Base-by-base conservation (phyloP, 2,329 filamentous ascomycete species). In the Alternaria sp. region DNA sequence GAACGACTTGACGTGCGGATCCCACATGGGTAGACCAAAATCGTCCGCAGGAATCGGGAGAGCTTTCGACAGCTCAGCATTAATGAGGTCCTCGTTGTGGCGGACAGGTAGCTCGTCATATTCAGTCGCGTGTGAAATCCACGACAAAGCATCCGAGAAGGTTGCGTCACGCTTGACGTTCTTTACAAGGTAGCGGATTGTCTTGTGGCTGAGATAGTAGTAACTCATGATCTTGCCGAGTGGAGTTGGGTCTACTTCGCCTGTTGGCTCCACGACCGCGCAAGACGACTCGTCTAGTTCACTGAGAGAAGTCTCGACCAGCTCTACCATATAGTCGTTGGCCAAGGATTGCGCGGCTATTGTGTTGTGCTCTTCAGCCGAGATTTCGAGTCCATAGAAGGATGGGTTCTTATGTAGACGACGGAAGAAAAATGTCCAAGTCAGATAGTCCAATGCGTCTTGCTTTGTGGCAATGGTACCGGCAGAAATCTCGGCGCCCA, bases 361-460 rank as follows among this genome's bases (percentile, higher is more conserved):
- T 8, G 90, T 94, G 75, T 93, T 96, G 79, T 97, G 93, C 70
- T 97, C 93, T 70, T 97, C 94, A 0, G 92, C 90, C 0, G 92
- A 92, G 44, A 99, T 95, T 75, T 97, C 91, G 0, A 99, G 88
- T 0, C 96, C 96, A 70, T 99, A 99, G 81, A 97, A 99, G 0
- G 94, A 96, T 1, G 95, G 95, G 71, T 99, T 99, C 84, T 99
- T 99, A 83, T 99, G 95, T 39, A 99, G 82, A 11, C 95, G 87
- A 3, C 96, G 88, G 86, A 99, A 99, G 86, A 99, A 99, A 83
- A 99, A 99, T 1, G 96, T 99, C 95, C 96, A 99, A 0, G 95
- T 99, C 54, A 99, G 82, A 75, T 99, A 99, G 79, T 99, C 96
- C 4, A 99, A 86, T 1, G 95, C 95, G 80, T 99, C 95, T 79